Evolutionary conservation across 805 yeast species (phyloP).

Genomic region (Ogataea pignaliae): DNA sequence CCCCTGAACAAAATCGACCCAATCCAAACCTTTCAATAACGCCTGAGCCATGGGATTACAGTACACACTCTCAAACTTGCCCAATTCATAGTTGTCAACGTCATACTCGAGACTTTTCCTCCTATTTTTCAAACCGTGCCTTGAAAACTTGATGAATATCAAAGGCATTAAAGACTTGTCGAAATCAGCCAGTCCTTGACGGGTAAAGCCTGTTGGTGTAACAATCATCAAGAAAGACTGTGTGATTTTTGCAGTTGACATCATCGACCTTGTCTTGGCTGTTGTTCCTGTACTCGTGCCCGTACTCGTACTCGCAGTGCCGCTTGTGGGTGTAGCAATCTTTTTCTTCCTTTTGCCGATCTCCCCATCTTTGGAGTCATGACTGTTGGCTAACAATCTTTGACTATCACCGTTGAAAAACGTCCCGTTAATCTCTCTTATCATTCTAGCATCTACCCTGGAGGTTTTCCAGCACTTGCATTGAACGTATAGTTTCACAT

Average conservation of each 20-base stretch:
- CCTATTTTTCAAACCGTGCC: slow-evolving; percentile 24
- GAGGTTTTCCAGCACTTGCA: slow-evolving; percentile 45
- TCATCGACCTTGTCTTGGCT: slow-evolving; percentile 1
- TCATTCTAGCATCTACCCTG: slow-evolving; percentile 40
- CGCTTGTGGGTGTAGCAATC: background rate
- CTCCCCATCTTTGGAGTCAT: background rate
- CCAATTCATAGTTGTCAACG: slow-evolving; percentile 35
- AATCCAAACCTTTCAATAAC: slow-evolving; percentile 33
- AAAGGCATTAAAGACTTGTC: slow-evolving; percentile 44
- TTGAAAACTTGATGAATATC: slow-evolving; percentile 37
- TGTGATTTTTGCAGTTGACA: background rate
- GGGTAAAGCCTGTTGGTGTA: slow-evolving; percentile 43
- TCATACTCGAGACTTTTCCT: slow-evolving; percentile 25
- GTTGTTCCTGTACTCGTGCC: background rate
- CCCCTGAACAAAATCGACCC: slow-evolving; percentile 21
- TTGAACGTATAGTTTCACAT: slow-evolving; percentile 45
- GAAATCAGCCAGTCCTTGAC: slow-evolving; percentile 41
- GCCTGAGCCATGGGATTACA: slow-evolving; percentile 35
- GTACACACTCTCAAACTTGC: slow-evolving; percentile 32
- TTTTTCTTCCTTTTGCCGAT: background rate
- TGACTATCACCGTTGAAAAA: slow-evolving; percentile 29
- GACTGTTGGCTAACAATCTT: background rate
- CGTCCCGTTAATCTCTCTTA: slow-evolving; percentile 54
- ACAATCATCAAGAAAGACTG: slow-evolving; percentile 38
- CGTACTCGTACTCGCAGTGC: slow-evolving; percentile 1